phyloP scores from a whole-genome alignment of 2,329 filamentous ascomycete species.

The Neonectria coccinea region DNA sequence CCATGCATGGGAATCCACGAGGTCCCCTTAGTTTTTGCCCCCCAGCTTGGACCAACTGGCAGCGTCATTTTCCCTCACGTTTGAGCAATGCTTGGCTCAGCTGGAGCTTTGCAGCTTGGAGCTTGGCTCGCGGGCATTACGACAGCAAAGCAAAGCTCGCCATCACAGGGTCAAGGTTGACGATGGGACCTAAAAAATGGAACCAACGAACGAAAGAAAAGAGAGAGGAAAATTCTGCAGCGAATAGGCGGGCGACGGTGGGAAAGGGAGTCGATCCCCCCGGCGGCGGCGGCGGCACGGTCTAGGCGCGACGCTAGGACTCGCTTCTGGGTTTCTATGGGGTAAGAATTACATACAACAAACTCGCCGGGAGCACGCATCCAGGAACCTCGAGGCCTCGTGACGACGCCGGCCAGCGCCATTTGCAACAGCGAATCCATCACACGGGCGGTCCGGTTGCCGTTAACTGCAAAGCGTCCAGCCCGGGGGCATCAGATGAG shows the following conservation, averaged over 20 bases:
- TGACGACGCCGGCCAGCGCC: constrained; percentile 39
- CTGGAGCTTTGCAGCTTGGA: no score
- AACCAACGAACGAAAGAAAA: background rate
- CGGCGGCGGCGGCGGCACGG: constrained; percentile 9
- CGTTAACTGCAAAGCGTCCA: constrained; percentile 46
- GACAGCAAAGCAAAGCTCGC: constrained; percentile 25
- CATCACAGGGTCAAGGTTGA: constrained; percentile 34
- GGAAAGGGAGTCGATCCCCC: background rate
- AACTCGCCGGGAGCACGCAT: constrained; percentile 34
- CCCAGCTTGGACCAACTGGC: constrained; percentile 18
- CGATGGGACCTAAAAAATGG: constrained; percentile 3
- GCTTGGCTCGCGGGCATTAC: constrained; percentile 4
- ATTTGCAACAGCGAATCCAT: constrained; percentile 32
- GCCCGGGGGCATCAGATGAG: constrained; percentile 20
- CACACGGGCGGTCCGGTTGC: constrained; percentile 40
- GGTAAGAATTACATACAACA: constrained; percentile 48
- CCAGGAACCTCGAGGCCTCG: constrained; percentile 45
- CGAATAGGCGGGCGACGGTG: constrained; percentile 9
- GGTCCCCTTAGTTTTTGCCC: constrained; percentile 12
- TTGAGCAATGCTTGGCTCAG: constrained; percentile 21
- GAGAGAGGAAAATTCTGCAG: constrained; percentile 14
- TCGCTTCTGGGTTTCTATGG: constrained; percentile 42
- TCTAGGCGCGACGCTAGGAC: constrained; percentile 23
- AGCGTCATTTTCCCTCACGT: constrained; percentile 16
- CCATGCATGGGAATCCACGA: constrained; percentile 13